Percentiles rank a stretch among this genome's conserved stretches.
Conservation (phyloP, 2,329 filamentous ascomycete species). For the Ceratocystis cacaofunesta region DNA sequence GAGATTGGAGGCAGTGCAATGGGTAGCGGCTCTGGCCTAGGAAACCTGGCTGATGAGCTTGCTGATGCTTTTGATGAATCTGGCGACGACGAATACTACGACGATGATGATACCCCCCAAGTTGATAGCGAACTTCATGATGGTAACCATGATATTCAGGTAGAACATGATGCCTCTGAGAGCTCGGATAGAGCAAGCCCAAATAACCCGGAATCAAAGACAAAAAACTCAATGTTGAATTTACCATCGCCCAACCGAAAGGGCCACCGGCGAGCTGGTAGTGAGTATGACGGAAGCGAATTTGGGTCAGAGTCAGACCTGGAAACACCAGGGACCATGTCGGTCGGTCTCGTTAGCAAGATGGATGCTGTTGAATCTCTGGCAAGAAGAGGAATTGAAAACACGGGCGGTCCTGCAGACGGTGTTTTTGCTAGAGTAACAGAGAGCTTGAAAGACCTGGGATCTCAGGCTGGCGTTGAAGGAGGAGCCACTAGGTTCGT, state of each 20-base stretch:
- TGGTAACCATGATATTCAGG: not conserved
- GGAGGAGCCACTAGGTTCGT: constrained; percentile 53
- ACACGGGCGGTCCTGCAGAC: constrained; percentile 48
- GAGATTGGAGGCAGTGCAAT: constrained; percentile 28
- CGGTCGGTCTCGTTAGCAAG: constrained; percentile 48
- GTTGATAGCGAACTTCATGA: constrained; percentile 26
- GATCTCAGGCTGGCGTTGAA: constrained; percentile 57
- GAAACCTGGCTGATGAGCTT: constrained; percentile 68
- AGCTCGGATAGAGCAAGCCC: constrained; percentile 6
- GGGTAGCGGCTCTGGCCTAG: constrained; percentile 42
- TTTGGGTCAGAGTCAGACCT: constrained; percentile 60
- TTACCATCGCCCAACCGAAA: constrained; percentile 31
- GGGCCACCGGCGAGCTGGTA: constrained; percentile 37
- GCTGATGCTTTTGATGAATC: constrained; percentile 57
- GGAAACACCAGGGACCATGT: constrained; percentile 48
- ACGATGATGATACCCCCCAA: constrained; percentile 22
- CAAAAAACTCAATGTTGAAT: constrained; percentile 29
- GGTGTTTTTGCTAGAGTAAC: constrained; percentile 54
- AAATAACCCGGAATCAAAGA: constrained; percentile 19
- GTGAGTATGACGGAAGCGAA: constrained; percentile 57
- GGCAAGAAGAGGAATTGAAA: constrained; percentile 50
- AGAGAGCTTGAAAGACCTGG: constrained; percentile 54
- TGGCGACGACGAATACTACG: constrained; percentile 42
- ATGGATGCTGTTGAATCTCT: constrained; percentile 61
- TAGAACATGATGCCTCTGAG: constrained; percentile 4